Evolutionary conservation across 1,139 yeast species (phyloP).

Genomic region (Scheffersomyces lignicola): DNA sequence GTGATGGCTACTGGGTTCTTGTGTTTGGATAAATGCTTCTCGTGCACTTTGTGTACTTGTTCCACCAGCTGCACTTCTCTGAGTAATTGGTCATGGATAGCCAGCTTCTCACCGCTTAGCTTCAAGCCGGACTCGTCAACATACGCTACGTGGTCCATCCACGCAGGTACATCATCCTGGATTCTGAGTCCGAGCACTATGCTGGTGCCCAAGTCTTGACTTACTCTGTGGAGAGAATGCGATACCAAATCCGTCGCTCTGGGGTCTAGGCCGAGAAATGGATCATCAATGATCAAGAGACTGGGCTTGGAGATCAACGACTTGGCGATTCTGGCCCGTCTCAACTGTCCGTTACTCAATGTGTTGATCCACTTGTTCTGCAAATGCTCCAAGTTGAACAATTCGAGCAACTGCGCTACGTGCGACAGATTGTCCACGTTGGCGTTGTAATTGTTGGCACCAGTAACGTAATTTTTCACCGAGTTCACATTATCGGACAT

Average conservation of each 20-base stretch:
- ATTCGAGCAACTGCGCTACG: constrained; percentile 44
- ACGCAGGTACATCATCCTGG: constrained; percentile 73
- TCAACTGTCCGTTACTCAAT: constrained; percentile 87
- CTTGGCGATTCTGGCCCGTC: constrained; percentile 84
- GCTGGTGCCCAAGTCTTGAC: constrained; percentile 26
- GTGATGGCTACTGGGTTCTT: constrained; percentile 8
- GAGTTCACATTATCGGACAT: constrained; percentile 77
- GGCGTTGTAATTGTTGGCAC: constrained; percentile 49
- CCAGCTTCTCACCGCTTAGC: constrained; percentile 45
- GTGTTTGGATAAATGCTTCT: constrained; percentile 7
- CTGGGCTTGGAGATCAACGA: constrained; percentile 66
- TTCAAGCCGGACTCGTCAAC: constrained; percentile 56
- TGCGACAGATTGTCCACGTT: constrained; percentile 23
- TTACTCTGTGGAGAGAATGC: constrained; percentile 29
- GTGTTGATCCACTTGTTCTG: constrained; percentile 79
- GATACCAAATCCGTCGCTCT: constrained; percentile 63
- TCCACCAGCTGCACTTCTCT: constrained; percentile 4
- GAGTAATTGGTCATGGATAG: constrained; percentile 12
- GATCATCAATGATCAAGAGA: constrained; percentile 79
- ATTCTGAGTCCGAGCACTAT: constrained; percentile 72
- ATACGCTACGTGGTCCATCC: constrained; percentile 74
- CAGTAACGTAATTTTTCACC: constrained; percentile 56
- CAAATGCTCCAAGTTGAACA: constrained; percentile 56
- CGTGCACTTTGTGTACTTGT: constrained; percentile 11
- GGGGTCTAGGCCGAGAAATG: constrained; percentile 89